Conservation (phyloP, 2,329 filamentous ascomycete genomes). For the Fusarium subtropicale region DNA sequence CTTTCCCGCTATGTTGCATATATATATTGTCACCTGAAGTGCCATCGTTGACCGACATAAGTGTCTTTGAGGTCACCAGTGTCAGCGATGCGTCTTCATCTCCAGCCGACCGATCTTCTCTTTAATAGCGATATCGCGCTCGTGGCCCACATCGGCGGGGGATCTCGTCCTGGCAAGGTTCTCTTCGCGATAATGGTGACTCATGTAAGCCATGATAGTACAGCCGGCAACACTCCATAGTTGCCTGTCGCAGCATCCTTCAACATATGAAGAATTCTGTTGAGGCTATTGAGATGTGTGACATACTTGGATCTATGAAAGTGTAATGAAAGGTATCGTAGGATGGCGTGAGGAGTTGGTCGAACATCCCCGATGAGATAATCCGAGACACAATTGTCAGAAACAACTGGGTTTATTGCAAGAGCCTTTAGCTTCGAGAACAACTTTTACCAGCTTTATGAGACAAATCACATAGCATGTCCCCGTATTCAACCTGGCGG, state of each 20-base stretch:
- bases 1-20: slow-evolving; percentile 34
- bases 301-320: background rate
- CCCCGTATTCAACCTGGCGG: slow-evolving; percentile 18
- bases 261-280: slow-evolving; percentile 15
- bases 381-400: background rate
- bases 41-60: slow-evolving; percentile 56
- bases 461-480: slow-evolving; percentile 15
- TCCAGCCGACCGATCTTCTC: slow-evolving; percentile 43
- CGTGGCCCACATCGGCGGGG: slow-evolving; percentile 3
- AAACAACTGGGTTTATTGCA: background rate
- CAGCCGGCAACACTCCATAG: slow-evolving; percentile 28
- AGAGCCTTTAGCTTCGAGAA: background rate
- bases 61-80: slow-evolving; percentile 58
- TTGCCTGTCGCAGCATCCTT: slow-evolving; percentile 6
- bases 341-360: background rate
- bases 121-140: slow-evolving; percentile 23
- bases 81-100: slow-evolving; percentile 76
- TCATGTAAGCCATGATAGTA: slow-evolving; percentile 28
- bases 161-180: slow-evolving; percentile 11
- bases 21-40: slow-evolving; percentile 55
- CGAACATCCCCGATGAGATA: background rate
- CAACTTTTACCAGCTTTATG: background rate
- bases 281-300: background rate
- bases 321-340: background rate
- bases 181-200: slow-evolving; percentile 4